Percentiles rank a stretch among this genome's conserved stretches.
These are phyloP conservation scores for Aotearoamyces nothofagi DNA, from an alignment of 2,329 filamentous ascomycete species.

Conservation along the genomic window DNA sequence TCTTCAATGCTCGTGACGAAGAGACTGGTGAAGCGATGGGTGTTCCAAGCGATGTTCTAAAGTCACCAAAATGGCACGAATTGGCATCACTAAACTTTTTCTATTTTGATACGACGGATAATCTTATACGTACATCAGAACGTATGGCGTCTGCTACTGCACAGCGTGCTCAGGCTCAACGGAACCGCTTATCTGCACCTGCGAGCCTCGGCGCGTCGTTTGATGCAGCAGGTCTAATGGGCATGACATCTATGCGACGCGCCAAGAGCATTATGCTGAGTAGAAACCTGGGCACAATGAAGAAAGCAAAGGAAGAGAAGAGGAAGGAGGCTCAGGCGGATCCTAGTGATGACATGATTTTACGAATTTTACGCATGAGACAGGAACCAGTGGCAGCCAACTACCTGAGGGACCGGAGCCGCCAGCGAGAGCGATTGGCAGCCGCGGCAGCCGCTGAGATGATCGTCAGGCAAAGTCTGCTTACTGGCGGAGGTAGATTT, in stretches of 20 bases:
- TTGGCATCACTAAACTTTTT: conserved; percentile 95
- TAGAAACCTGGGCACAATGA: conserved; percentile 91
- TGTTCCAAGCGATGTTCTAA: conserved; percentile 80
- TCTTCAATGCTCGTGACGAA: conserved; percentile 90
- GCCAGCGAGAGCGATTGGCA: conserved; percentile 86
- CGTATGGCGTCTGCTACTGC: conserved; percentile 84
- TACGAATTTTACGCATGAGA: conserved; percentile 87
- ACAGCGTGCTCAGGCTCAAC: conserved; percentile 57
- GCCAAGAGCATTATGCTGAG: conserved; percentile 83
- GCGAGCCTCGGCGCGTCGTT: conserved; percentile 35
- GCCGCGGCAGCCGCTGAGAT: conserved; percentile 82
- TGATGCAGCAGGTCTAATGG: conserved; percentile 41
- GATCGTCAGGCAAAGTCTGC: conserved; percentile 86
- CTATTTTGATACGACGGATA: conserved; percentile 87
- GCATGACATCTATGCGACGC: conserved; percentile 50
- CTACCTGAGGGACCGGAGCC: conserved; percentile 79
- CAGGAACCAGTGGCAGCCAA: conserved; percentile 77
- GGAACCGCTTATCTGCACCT: conserved; percentile 58
- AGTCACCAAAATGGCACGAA: conserved; percentile 97
- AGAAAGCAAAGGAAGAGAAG: conserved; percentile 89
- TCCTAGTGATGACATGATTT: conserved; percentile 94
- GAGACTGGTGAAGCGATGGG: conserved; percentile 70
- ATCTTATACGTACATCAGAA: conserved; percentile 87
- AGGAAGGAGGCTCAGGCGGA: conserved; percentile 90
- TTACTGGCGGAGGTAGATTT: conserved; percentile 29